Evolutionary conservation across 805 yeast genomes (phyloP).

Genomic region (Torulaspora gathmanii): DNA sequence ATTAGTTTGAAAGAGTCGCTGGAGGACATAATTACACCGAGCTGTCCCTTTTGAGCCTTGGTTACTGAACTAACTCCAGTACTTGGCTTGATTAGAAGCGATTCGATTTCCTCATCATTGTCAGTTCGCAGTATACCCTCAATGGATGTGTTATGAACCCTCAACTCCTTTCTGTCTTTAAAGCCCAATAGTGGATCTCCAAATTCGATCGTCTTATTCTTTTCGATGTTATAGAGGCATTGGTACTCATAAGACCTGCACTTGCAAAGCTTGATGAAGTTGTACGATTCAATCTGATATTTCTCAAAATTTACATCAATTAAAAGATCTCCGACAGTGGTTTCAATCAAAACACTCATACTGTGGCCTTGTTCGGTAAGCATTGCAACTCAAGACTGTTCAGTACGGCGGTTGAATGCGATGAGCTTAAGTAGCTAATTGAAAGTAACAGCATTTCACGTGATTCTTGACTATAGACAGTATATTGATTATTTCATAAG

Average conservation of each 20-base stretch:
- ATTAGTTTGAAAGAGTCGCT: slow-evolving; percentile 22
- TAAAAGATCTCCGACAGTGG: slow-evolving; percentile 45
- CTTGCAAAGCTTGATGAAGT: slow-evolving; percentile 53
- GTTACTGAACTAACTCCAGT: not conserved
- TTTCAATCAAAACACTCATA: slow-evolving; percentile 42
- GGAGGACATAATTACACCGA: slow-evolving; percentile 16
- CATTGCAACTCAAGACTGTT: not conserved
- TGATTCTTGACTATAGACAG: slow-evolving; percentile 1
- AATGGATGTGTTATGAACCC: slow-evolving; percentile 18
- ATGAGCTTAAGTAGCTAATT: no score
- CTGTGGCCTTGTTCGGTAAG: no score
- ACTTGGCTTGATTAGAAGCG: slow-evolving; percentile 20
- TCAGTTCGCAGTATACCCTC: slow-evolving; percentile 28
- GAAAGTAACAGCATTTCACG: not conserved
- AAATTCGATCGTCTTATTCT: slow-evolving; percentile 39
- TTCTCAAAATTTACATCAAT: slow-evolving; percentile 42
- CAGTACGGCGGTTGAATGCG: no score
- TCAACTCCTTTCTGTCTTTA: slow-evolving; percentile 15
- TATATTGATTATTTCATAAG: not conserved
- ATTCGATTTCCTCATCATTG: slow-evolving; percentile 32
- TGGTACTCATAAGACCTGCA: slow-evolving; percentile 47
- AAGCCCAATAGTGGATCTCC: slow-evolving; percentile 44
- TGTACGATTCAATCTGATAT: slow-evolving; percentile 40
- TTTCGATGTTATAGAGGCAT: slow-evolving; percentile 45
- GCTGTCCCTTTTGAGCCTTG: slow-evolving; percentile 6